phyloP scores from a whole-genome alignment of 306 rosid species.

The Cicer bijugum region DNA sequence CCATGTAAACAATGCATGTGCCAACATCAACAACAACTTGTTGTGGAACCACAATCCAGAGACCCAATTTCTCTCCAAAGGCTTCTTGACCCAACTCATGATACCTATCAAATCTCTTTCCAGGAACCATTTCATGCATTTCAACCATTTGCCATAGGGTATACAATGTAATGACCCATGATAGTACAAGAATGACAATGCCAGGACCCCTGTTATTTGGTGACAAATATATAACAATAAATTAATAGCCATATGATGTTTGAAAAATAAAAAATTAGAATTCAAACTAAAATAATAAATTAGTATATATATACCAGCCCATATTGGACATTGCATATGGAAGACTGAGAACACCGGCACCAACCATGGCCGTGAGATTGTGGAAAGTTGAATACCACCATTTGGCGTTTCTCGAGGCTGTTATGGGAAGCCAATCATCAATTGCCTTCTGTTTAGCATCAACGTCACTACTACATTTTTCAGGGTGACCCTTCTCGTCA shows the following conservation, averaged over 20 bases:
- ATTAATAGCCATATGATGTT: neutral
- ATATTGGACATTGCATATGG: conserved; percentile 78
- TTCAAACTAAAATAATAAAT: neutral
- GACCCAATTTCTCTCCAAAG: conserved; percentile 77
- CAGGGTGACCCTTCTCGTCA: neutral
- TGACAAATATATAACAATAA: neutral
- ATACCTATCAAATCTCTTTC: conserved; percentile 78
- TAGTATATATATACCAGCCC: conserved; percentile 62
- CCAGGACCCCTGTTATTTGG: conserved; percentile 73
- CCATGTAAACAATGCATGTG: conserved; percentile 70
- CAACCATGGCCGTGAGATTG: conserved; percentile 95
- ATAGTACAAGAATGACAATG: conserved; percentile 45
- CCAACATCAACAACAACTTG: conserved; percentile 76
- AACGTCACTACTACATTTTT: neutral
- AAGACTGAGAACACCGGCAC: conserved; percentile 91
- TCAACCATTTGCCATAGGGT: conserved; percentile 93
- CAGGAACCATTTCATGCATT: conserved; percentile 97
- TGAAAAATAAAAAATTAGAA: neutral
- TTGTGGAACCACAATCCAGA: conserved; percentile 82
- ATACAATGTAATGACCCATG: conserved; percentile 82
- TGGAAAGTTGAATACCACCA: conserved; percentile 92
- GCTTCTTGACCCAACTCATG: conserved; percentile 87
- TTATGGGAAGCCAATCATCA: conserved; percentile 84
- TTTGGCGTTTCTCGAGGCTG: conserved; percentile 74
- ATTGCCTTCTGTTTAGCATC: conserved; percentile 47